These are phyloP conservation scores for Salix koriyanagi DNA, from an alignment of 345 rosid species.

Conservation along the genomic window DNA sequence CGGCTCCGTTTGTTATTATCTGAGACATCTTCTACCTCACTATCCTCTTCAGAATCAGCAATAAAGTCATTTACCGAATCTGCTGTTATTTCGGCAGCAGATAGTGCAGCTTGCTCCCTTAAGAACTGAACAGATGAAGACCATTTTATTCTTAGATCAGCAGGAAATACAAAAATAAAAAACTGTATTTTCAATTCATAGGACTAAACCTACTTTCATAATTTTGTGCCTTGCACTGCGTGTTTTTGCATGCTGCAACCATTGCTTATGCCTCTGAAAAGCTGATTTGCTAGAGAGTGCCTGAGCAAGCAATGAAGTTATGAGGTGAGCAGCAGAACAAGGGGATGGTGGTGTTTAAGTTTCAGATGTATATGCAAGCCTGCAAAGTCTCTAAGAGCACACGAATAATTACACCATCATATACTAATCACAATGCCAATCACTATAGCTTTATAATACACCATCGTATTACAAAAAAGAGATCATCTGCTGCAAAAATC, in stretches of 20 bases:
- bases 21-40: constrained; percentile 52
- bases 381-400: no score
- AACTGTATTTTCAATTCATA: background rate
- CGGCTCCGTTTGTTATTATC: constrained; percentile 38
- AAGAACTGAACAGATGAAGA: constrained; percentile 55
- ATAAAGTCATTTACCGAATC: constrained; percentile 65
- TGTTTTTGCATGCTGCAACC: constrained; percentile 93
- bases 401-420: no score
- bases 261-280: constrained; percentile 80
- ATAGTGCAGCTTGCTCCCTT: constrained; percentile 85
- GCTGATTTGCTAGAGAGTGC: constrained; percentile 91
- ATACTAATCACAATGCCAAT: background rate
- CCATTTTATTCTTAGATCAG: constrained; percentile 3
- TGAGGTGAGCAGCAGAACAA: background rate
- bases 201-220: constrained; percentile 57
- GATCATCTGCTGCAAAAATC: background rate
- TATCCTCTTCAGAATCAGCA: constrained; percentile 68
- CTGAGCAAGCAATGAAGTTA: constrained; percentile 36
- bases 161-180: background rate
- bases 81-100: constrained; percentile 74
- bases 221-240: constrained; percentile 94
- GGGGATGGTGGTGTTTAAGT: background rate
- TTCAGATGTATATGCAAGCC: background rate
- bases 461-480: background rate
- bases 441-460: background rate